Evolutionary conservation across 2,329 filamentous ascomycete genomes (phyloP), one percentile per base, ranked within the genome.

Genomic region (Cyclaneusma minus): DNA sequence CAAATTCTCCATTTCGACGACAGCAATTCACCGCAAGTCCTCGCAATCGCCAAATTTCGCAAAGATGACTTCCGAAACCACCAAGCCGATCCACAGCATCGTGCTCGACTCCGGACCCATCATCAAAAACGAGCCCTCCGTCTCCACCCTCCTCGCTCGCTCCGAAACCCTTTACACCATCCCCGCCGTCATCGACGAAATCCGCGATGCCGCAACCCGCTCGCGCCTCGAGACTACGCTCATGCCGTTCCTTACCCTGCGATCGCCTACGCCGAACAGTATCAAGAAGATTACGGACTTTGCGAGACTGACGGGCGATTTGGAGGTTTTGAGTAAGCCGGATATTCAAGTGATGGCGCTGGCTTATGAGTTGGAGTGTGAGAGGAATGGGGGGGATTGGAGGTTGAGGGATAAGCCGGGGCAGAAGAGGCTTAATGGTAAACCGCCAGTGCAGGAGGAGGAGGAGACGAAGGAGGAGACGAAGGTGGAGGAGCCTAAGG

Each of bases 301-400:
- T 57, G 81, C 89, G 22, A 69, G 81, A 29, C 78, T 73, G 48
- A 95, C 89, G 1, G 89, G 89, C 29, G 89, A 98, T 50, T 63
- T 85, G 35, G 69, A 78, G 7, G 87, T 94, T 1, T 58, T 98
- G 31, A 94, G 85, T 54, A 72, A 67, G 45, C 79, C 84, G 2
- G 89, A 98, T 70, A 59, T 95, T 33, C 79, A 91, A 39, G 66
- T 98, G 21, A 59, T 95, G 44, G 89, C 87, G 6, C 58, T 98
- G 29, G 79, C 83, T 1, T 95, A 95, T 49, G 89, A 98, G 49
- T 49, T 95, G n/a, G 87, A 95, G 43, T 79, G 81, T 42, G 85
- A 95, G 57, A 62, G 75, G 31, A 91, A 92, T 47, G 71, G 74
- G n/a, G 85, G 85, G 2, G 75, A 92, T 47, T 92, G 82, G 78